phyloP scores from a whole-genome alignment of 805 yeast species.

The Martiniozyma abietophila region DNA sequence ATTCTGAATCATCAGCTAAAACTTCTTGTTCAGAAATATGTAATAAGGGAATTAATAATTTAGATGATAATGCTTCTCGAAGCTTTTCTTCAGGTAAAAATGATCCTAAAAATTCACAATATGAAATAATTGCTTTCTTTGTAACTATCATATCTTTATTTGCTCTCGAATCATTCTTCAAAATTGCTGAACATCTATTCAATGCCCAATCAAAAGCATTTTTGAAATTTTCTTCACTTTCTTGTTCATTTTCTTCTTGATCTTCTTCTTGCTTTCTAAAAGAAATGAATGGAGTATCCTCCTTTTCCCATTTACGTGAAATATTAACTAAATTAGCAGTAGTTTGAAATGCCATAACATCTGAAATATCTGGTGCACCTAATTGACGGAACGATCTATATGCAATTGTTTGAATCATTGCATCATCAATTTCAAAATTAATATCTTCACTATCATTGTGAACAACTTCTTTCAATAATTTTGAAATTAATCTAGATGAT shows the following conservation, averaged over 20 bases:
- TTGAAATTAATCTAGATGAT: conserved; percentile 51
- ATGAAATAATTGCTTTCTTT: conserved; percentile 61
- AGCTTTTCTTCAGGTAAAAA: conserved; percentile 36
- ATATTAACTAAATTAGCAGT: conserved; percentile 59
- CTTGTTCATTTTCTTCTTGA: conserved; percentile 13
- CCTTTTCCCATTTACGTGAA: conserved; percentile 50
- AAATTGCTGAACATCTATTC: conserved; percentile 47
- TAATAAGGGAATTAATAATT: conserved; percentile 23
- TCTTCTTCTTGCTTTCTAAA: conserved; percentile 14
- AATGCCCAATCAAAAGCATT: conserved; percentile 52
- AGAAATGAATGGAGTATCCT: conserved; percentile 29
- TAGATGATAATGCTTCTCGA: conserved; percentile 28
- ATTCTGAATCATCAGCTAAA: conserved; percentile 32
- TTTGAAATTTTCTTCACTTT: conserved; percentile 15
- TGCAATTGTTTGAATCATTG: conserved; percentile 51
- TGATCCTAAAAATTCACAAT: conserved; percentile 54
- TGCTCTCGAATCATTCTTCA: conserved; percentile 54
- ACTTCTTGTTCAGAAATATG: conserved; percentile 27
- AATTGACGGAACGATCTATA: conserved; percentile 67
- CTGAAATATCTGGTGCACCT: conserved; percentile 66
- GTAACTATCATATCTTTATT: conserved; percentile 45
- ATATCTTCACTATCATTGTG: conserved; percentile 6
- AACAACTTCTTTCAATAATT: conserved; percentile 32
- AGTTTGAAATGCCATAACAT: conserved; percentile 51
- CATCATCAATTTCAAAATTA: conserved; percentile 34